Evolutionary conservation across 441 rosid species (phyloP), one percentile per base, ranked within the genome.

Genomic region (Rhodomyrtus psidioides): DNA sequence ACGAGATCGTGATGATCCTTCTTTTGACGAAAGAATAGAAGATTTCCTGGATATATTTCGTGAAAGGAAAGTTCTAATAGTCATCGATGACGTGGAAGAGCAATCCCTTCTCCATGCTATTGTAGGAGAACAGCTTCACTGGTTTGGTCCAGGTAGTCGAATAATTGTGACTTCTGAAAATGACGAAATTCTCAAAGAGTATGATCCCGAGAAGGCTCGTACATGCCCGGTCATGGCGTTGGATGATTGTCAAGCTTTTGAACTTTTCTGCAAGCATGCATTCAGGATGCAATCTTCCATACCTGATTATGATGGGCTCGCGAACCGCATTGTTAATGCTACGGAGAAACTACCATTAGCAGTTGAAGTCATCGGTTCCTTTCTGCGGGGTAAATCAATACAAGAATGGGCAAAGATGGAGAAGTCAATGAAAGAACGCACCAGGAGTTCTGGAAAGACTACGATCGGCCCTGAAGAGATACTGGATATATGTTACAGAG

Each of bases 221-320:
- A 28, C 0, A 12, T 28, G 7, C 6, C 7, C 0, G 2, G 23
- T 60, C 15, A 0, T 0, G 28, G 2, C 4, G 42, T 60, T 60
- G 42, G 42, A 60, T 16, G 42, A 60, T 0, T 42, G 42, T 60
- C 42, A 60, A 28, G 74, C 42, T 60, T 16, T 60, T 28, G 3
- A 60, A 60, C 23, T 16, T 28, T 60, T 60, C 42, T 16, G 74
- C 42, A 4, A 28, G 42, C 74, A 60, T 60, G 74, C 74, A 2
- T 60, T 60, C 12, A 4, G 42, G 42, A 27, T 28, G 3, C 42
- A 16, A 60, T 60, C 42, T 28, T 13, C 74, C 42, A 4, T 7
- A 0, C 23, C 12, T 3, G 74, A 7, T 16, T 28, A 4, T 16
- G 74, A 60, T 16, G 23, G 12, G 7, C 12, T 15, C 42, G 9